phyloP scores from a whole-genome alignment of 768 basidiomycete species.

The Mycena galericulata region DNA sequence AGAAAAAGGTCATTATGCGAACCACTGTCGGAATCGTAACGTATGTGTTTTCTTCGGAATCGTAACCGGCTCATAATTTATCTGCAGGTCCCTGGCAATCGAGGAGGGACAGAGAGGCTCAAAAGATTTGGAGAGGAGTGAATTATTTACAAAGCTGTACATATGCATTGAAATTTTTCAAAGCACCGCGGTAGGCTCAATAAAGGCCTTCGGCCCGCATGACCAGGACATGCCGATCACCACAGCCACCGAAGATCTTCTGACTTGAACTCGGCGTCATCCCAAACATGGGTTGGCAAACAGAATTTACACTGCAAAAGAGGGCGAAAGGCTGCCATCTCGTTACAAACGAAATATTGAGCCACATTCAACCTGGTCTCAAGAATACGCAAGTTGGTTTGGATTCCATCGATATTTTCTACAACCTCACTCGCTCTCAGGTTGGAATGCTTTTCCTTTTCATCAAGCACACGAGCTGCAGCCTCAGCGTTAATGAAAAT shows the following conservation, averaged over 20 bases:
- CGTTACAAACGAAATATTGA: constrained; percentile 80
- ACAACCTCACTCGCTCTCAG: constrained; percentile 49
- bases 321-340: constrained; percentile 81
- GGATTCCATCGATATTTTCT: background rate
- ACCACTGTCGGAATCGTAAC: constrained; percentile 91
- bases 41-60: constrained; percentile 36
- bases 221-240: background rate
- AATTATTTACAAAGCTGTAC: background rate
- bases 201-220: no score
- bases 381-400: constrained; percentile 59
- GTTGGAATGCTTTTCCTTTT: constrained; percentile 91
- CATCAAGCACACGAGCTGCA: constrained; percentile 88
- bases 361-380: constrained; percentile 77
- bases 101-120: constrained; percentile 81
- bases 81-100: constrained; percentile 76
- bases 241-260: background rate
- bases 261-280: background rate
- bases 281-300: constrained; percentile 87
- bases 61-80: background rate
- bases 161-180: background rate
- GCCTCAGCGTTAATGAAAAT: constrained; percentile 90
- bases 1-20: constrained; percentile 95
- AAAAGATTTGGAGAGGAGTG: constrained; percentile 54
- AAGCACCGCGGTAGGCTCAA: no score
- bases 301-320: constrained; percentile 75